Evolutionary conservation across 306 rosid species (phyloP).

Genomic region (Rosa chinensis): DNA sequence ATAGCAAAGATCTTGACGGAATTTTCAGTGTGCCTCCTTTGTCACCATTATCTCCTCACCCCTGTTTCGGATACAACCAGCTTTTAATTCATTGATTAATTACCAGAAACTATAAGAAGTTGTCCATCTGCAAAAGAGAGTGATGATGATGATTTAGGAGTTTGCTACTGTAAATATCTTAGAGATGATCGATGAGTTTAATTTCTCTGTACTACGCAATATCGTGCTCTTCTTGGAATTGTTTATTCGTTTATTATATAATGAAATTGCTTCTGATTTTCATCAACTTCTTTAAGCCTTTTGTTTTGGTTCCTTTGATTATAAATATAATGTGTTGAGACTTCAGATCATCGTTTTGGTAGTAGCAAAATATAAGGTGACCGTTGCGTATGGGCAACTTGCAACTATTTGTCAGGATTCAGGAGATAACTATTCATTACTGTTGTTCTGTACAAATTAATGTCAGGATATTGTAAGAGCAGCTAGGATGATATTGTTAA

Average conservation of each 20-base stretch:
- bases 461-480: not conserved
- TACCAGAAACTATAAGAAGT: not conserved
- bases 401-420: not conserved
- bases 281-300: not conserved
- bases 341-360: not conserved
- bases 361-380: not conserved
- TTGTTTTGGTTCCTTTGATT: not conserved
- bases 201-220: not conserved
- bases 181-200: slow-evolving; percentile 4
- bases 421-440: slow-evolving; percentile 4
- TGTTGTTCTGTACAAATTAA: slow-evolving; percentile 3
- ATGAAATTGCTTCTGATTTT: not conserved
- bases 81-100: slow-evolving; percentile 16
- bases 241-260: slow-evolving; percentile 16
- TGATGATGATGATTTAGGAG: slow-evolving; percentile 1
- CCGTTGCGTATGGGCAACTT: not conserved
- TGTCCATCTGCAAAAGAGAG: not conserved
- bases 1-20: slow-evolving; percentile 38
- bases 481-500: not conserved
- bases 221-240: slow-evolving; percentile 3
- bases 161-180: slow-evolving; percentile 7
- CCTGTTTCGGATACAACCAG: slow-evolving; percentile 33
- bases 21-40: slow-evolving; percentile 52
- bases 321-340: not conserved
- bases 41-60: slow-evolving; percentile 49